A percentile compares a stretch with the other conserved stretches of the same genome.
These are phyloP conservation scores for Sporothrix sp. DNA, from an alignment of 2,329 filamentous ascomycete genomes.

Conservation along the genomic window DNA sequence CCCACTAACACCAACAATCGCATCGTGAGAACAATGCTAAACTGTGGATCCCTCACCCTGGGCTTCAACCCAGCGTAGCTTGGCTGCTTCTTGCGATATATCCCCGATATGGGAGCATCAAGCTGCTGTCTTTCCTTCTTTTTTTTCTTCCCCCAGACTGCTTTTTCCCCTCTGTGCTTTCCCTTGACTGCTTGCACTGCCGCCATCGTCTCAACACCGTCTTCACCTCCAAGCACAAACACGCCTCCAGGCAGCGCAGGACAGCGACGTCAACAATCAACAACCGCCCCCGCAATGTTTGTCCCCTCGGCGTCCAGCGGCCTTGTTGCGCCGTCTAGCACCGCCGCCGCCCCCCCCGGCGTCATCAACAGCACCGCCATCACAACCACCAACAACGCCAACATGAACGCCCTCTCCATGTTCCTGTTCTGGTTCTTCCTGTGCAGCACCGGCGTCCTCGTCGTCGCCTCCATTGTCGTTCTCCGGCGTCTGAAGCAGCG, in stretches of 20 bases:
- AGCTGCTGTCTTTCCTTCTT: too few relatives aligned
- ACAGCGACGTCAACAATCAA: too few relatives aligned
- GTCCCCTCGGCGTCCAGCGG: neutral
- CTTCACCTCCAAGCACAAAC: neutral
- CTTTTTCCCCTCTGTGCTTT: neutral
- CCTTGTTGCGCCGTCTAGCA: neutral
- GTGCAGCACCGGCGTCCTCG: constrained; percentile 10
- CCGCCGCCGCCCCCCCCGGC: neutral
- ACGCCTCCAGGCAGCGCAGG: too few relatives aligned
- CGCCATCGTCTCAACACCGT: neutral
- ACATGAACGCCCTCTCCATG: constrained; percentile 13
- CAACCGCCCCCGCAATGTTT: too few relatives aligned
- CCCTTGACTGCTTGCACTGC: neutral
- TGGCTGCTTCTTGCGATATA: neutral
- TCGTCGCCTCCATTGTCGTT: constrained; percentile 4
- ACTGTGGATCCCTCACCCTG: neutral
- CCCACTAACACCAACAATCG: neutral
- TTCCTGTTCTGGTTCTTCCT: constrained; percentile 18
- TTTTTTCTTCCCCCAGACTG: neutral
- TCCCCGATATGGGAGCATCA: neutral
- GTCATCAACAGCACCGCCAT: neutral
- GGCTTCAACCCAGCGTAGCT: neutral
- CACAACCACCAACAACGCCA: constrained; percentile 1
- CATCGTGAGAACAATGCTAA: constrained; percentile 4
- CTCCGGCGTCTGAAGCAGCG: constrained; percentile 14